Conservation (phyloP, 2,329 filamentous ascomycete species). For the Penicillium sp. region DNA sequence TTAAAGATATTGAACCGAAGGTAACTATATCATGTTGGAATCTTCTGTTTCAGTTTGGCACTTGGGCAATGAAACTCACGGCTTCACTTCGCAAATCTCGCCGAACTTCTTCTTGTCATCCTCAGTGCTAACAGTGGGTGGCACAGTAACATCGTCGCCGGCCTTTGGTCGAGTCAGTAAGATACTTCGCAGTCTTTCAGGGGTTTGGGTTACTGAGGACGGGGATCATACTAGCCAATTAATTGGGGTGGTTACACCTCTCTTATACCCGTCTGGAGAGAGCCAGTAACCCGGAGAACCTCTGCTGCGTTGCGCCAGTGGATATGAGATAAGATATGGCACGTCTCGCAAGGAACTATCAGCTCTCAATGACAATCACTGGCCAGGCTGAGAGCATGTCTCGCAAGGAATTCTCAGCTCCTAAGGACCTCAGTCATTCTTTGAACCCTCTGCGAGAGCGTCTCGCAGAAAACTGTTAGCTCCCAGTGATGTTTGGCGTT, state of each 20-base stretch:
- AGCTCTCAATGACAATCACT: no score
- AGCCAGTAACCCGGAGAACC: conserved; percentile 75
- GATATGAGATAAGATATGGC: no score
- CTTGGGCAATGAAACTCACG: conserved; percentile 37
- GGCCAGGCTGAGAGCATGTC: no score
- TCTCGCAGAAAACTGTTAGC: no score
- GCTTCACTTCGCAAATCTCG: conserved; percentile 62
- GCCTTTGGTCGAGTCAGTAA: no score
- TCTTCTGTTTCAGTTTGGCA: neutral
- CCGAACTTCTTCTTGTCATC: conserved; percentile 88
- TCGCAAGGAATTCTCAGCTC: no score
- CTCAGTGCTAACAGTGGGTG: conserved; percentile 75
- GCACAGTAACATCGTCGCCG: conserved; percentile 90
- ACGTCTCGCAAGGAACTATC: no score
- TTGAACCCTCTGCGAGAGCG: no score
- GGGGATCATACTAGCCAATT: conserved; percentile 67
- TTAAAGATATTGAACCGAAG: conserved; percentile 36
- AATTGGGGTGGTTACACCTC: conserved; percentile 83
- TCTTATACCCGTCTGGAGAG: conserved; percentile 78
- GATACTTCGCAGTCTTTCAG: no score
- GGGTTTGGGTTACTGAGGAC: no score
- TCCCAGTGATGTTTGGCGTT: no score
- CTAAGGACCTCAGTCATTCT: no score
- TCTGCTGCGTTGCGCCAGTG: conserved; percentile 79
- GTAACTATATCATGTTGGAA: conserved; percentile 36